Percentiles rank a stretch among this genome's conserved stretches.
Conservation (phyloP, 1,284 basidiomycete species). For the Leucoagaricus sp. region DNA sequence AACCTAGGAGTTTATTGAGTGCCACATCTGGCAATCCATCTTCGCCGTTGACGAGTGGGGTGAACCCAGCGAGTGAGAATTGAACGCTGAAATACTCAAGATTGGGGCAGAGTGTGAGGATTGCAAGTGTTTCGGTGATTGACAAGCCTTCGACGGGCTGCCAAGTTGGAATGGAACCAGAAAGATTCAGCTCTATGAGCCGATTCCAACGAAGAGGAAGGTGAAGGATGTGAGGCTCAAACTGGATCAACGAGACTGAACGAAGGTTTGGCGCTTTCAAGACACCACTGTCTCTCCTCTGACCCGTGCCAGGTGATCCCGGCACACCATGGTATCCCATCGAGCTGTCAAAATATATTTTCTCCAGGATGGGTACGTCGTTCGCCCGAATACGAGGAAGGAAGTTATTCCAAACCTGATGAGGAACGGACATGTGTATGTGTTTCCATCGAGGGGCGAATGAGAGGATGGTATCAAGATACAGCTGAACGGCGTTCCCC, state of each 20-base stretch:
- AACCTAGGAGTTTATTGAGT: constrained; percentile 3
- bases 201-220: constrained; percentile 12
- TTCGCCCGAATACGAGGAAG: constrained; percentile 3
- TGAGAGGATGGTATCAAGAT: constrained; percentile 3
- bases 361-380: constrained; percentile 12
- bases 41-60: constrained; percentile 8
- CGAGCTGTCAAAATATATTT: constrained; percentile 12
- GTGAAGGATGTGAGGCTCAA: constrained; percentile 13
- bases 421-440: constrained; percentile 10
- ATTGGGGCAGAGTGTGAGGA: constrained; percentile 11
- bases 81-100: constrained; percentile 14
- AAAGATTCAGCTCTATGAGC: constrained; percentile 12
- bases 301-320: constrained; percentile 3
- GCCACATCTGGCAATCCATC: constrained; percentile 10
- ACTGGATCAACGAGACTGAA: constrained; percentile 12
- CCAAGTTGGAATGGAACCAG: constrained; percentile 11
- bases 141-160: constrained; percentile 10
- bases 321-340: constrained; percentile 11
- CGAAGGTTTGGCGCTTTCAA: constrained; percentile 8
- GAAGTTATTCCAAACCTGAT: constrained; percentile 13
- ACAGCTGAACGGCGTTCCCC: constrained; percentile 2
- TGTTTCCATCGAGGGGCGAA: constrained; percentile 12
- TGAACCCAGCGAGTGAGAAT: constrained; percentile 9
- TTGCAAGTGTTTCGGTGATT: constrained; percentile 10
- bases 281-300: constrained; percentile 8